phyloP scores from a whole-genome alignment of 176 grass and related monocot species.

The Panicum miliaceum region DNA sequence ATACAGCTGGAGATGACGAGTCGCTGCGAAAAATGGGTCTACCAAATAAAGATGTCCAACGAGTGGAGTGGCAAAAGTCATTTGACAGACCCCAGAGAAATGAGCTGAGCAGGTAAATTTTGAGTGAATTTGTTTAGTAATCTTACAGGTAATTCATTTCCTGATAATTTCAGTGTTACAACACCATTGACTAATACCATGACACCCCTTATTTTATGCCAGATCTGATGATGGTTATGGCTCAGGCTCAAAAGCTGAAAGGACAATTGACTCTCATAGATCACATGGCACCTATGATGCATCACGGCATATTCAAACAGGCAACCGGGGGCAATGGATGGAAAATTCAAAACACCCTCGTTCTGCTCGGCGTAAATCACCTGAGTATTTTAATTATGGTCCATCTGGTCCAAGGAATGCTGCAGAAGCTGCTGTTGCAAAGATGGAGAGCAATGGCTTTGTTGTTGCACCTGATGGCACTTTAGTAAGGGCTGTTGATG shows the following conservation, averaged over 20 bases:
- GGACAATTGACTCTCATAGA: conserved; percentile 40
- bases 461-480: conserved; percentile 96
- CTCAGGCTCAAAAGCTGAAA: conserved; percentile 61
- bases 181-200: conserved; percentile 17
- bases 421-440: conserved; percentile 83
- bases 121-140: conserved; percentile 24
- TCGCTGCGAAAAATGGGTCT: conserved; percentile 32
- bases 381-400: conserved; percentile 66
- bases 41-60: conserved; percentile 53
- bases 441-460: conserved; percentile 96
- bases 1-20: conserved; percentile 34
- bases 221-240: conserved; percentile 70
- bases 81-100: conserved; percentile 53
- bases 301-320: conserved; percentile 48
- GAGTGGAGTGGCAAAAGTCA: conserved; percentile 46
- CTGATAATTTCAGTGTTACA: conserved; percentile 19
- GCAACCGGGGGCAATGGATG: conserved; percentile 53
- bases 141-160: conserved; percentile 21
- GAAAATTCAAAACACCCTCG: conserved; percentile 60
- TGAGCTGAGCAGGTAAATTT: conserved; percentile 72
- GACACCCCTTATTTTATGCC: conserved; percentile 20
- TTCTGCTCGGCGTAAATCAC: conserved; percentile 49
- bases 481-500: conserved; percentile 71
- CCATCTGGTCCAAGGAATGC: conserved; percentile 82
- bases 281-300: conserved; percentile 41